A percentile compares a stretch with the other conserved stretches of the same genome.
These are phyloP conservation scores for Styphnolobium japonicum DNA, from an alignment of 306 rosid species.

Conservation along the genomic window DNA sequence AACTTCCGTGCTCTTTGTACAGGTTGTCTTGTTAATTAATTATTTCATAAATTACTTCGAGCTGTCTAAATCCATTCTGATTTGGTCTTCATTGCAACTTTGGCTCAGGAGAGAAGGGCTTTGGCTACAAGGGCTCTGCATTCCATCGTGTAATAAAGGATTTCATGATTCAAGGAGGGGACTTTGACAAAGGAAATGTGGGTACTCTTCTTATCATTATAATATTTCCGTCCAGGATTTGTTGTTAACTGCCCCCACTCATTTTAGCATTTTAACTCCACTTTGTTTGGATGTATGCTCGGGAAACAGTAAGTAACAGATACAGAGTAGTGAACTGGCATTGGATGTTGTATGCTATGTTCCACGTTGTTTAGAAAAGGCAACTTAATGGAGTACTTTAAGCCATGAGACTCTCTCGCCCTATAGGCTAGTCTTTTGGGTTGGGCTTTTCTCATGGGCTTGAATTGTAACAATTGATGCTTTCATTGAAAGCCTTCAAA, in stretches of 20 bases:
- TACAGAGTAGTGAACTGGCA: neutral
- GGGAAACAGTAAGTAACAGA: neutral
- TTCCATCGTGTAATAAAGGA: conserved; percentile 94
- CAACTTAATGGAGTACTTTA: no score
- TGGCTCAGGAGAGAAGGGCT: conserved; percentile 85
- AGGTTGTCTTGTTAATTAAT: conserved; percentile 36
- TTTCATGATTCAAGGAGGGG: conserved; percentile 99
- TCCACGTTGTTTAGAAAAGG: no score
- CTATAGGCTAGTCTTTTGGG: no score
- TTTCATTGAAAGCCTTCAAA: no score
- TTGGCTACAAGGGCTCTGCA: conserved; percentile 77
- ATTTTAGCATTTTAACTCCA: neutral
- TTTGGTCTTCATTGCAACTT: neutral
- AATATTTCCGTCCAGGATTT: neutral
- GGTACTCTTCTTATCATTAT: conserved; percentile 16
- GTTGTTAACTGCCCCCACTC: neutral
- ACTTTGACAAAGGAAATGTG: conserved; percentile 91
- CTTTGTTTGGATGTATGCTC: neutral
- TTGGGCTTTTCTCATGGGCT: no score
- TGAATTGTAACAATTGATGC: no score
- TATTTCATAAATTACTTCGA: no score
- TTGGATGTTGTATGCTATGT: no score
- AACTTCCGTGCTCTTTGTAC: conserved; percentile 97
- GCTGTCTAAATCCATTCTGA: neutral
- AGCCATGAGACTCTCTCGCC: no score